These are phyloP conservation scores for Mucor piriformis DNA, from an alignment of 371 early-diverging fungal species.

Conservation along the genomic window DNA sequence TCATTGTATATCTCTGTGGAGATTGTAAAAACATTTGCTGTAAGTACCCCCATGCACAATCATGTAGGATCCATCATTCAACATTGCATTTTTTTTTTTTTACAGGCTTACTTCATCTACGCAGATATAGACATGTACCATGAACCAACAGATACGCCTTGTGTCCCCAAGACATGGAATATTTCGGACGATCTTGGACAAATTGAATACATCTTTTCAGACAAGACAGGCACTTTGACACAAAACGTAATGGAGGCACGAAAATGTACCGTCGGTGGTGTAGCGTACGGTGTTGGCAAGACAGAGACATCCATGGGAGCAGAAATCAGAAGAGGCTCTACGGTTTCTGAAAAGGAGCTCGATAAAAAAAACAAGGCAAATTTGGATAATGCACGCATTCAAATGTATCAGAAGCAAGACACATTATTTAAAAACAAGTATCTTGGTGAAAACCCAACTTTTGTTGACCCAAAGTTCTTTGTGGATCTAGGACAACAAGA, in stretches of 20 bases:
- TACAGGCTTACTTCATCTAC: conserved; percentile 76
- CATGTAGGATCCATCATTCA: too few relatives aligned
- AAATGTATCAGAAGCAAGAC: conserved; percentile 44
- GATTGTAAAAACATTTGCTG: conserved; percentile 73
- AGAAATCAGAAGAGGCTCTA: conserved; percentile 44
- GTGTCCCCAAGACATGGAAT: conserved; percentile 88
- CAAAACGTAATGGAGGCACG: conserved; percentile 81
- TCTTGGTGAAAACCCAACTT: conserved; percentile 42
- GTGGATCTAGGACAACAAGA: conserved; percentile 32
- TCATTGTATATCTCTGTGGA: conserved; percentile 96
- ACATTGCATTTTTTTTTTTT: background rate
- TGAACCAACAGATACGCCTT: conserved; percentile 73
- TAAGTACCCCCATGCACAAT: conserved; percentile 18
- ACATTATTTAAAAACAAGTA: conserved; percentile 40
- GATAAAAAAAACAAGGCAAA: conserved; percentile 9
- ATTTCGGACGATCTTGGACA: conserved; percentile 85
- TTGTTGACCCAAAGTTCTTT: conserved; percentile 47
- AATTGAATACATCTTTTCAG: conserved; percentile 94
- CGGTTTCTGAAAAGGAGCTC: conserved; percentile 10
- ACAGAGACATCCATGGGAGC: conserved; percentile 46
- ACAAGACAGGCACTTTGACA: conserved; percentile 88
- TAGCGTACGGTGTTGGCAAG: conserved; percentile 70
- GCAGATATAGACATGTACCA: conserved; percentile 88
- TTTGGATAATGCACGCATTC: conserved; percentile 28
- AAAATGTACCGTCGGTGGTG: conserved; percentile 82